A percentile compares a stretch with the other conserved stretches of the same genome.
These are phyloP conservation scores for Annona squamosa DNA, from an alignment of 164 flowering plant species.

Conservation along the genomic window DNA sequence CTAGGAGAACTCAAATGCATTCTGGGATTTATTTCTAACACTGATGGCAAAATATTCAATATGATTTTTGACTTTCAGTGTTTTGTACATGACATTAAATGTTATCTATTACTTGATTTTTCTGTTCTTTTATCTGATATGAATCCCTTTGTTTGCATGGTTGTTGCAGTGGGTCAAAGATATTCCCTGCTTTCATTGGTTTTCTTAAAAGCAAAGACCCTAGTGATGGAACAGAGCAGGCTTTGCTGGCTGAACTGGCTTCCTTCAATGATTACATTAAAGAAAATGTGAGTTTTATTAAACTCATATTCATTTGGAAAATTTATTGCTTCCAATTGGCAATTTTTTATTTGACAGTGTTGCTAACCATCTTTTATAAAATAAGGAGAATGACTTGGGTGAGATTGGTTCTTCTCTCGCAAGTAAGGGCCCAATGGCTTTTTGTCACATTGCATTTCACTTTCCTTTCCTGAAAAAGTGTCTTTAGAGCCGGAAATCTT, in stretches of 20 bases:
- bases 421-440: background rate
- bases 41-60: too few relatives aligned
- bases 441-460: background rate
- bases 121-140: background rate
- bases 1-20: too few relatives aligned
- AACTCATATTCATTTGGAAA: background rate
- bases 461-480: background rate
- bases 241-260: slow-evolving; percentile 56
- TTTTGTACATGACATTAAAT: too few relatives aligned
- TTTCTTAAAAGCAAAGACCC: slow-evolving; percentile 91
- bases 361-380: too few relatives aligned
- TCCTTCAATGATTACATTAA: slow-evolving; percentile 65
- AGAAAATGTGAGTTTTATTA: slow-evolving; percentile 56
- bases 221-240: slow-evolving; percentile 84
- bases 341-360: too few relatives aligned
- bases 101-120: too few relatives aligned
- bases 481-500: too few relatives aligned
- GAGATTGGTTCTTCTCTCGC: too few relatives aligned
- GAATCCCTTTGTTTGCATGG: background rate
- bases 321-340: background rate
- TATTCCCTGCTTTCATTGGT: slow-evolving; percentile 76
- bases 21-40: too few relatives aligned
- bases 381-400: too few relatives aligned
- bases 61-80: too few relatives aligned
- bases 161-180: slow-evolving; percentile 74